phyloP scores from a whole-genome alignment of 768 basidiomycete genomes.

The Cystobasidium ongulense region DNA sequence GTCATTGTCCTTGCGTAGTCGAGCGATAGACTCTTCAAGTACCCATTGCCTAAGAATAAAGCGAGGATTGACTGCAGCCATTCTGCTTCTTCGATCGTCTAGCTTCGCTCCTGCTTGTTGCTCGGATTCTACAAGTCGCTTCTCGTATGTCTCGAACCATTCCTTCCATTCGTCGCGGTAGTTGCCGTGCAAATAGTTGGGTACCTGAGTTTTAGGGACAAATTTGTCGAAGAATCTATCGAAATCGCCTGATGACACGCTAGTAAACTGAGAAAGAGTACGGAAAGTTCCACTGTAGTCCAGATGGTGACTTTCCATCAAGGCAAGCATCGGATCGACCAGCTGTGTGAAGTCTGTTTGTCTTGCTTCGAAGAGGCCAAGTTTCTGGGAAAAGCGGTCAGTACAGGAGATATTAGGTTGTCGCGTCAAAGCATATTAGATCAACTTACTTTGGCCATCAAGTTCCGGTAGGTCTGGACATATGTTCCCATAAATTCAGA shows the following conservation, averaged over 20 bases:
- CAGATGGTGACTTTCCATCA: slow-evolving; percentile 65
- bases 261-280: slow-evolving; percentile 57
- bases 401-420: too few species aligned
- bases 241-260: slow-evolving; percentile 42
- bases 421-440: too few species aligned
- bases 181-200: not conserved
- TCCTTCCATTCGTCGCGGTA: slow-evolving; percentile 32
- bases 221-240: slow-evolving; percentile 38
- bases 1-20: slow-evolving; percentile 59
- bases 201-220: slow-evolving; percentile 21
- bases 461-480: slow-evolving; percentile 56
- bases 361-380: slow-evolving; percentile 60
- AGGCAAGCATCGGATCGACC: slow-evolving; percentile 60
- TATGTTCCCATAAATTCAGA: slow-evolving; percentile 56
- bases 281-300: slow-evolving; percentile 87
- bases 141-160: slow-evolving; percentile 49
- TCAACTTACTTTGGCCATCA: slow-evolving; percentile 65
- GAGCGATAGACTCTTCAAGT: slow-evolving; percentile 78
- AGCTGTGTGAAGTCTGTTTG: slow-evolving; percentile 57
- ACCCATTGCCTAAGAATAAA: slow-evolving; percentile 95
- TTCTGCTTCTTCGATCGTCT: slow-evolving; percentile 49
- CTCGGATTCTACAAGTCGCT: slow-evolving; percentile 51
- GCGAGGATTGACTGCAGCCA: slow-evolving; percentile 66
- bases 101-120: slow-evolving; percentile 16
- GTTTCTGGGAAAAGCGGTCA: slow-evolving; percentile 52